Percentiles rank a stretch among this genome's conserved stretches.
These are phyloP conservation scores for Neonectria magnoliae DNA, from an alignment of 2,329 filamentous ascomycete genomes.

Conservation along the genomic window DNA sequence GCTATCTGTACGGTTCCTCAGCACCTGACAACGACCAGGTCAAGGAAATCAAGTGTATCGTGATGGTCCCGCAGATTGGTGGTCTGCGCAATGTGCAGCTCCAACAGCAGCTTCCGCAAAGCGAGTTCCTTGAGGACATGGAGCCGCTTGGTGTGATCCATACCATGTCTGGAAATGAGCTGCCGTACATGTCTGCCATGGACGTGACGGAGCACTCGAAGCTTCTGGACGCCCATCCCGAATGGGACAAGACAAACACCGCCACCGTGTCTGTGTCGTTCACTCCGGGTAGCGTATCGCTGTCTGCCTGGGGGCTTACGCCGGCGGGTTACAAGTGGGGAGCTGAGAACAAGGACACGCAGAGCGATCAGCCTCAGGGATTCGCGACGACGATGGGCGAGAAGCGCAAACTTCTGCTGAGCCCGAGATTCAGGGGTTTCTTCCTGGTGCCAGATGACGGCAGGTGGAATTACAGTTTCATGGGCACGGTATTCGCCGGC, in stretches of 20 bases:
- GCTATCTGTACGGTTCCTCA: conserved; percentile 92
- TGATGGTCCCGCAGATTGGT: conserved; percentile 97
- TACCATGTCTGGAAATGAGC: conserved; percentile 92
- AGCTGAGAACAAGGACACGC: conserved; percentile 91
- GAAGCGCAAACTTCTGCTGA: conserved; percentile 93
- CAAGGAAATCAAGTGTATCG: conserved; percentile 96
- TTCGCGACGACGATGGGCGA: conserved; percentile 93
- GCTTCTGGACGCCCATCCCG: conserved; percentile 80
- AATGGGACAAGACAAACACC: conserved; percentile 80
- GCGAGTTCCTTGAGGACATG: conserved; percentile 86
- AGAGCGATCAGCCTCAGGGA: conserved; percentile 92
- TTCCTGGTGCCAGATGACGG: conserved; percentile 93
- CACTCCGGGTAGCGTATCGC: conserved; percentile 93
- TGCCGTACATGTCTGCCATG: conserved; percentile 93
- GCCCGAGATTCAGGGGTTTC: conserved; percentile 92
- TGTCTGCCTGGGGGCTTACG: conserved; percentile 92
- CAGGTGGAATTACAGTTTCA: conserved; percentile 98
- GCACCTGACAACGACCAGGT: conserved; percentile 95
- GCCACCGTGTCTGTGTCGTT: conserved; percentile 96
- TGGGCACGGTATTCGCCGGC: conserved; percentile 87
- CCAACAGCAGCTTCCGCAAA: conserved; percentile 88
- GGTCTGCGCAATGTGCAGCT: conserved; percentile 92
- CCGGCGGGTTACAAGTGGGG: conserved; percentile 97
- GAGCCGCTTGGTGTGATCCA: conserved; percentile 96
- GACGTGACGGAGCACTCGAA: conserved; percentile 95